Evolutionary conservation across 1,284 basidiomycete species (phyloP), one percentile per base, ranked within the genome.

Genomic region (Ustilago nuda): DNA sequence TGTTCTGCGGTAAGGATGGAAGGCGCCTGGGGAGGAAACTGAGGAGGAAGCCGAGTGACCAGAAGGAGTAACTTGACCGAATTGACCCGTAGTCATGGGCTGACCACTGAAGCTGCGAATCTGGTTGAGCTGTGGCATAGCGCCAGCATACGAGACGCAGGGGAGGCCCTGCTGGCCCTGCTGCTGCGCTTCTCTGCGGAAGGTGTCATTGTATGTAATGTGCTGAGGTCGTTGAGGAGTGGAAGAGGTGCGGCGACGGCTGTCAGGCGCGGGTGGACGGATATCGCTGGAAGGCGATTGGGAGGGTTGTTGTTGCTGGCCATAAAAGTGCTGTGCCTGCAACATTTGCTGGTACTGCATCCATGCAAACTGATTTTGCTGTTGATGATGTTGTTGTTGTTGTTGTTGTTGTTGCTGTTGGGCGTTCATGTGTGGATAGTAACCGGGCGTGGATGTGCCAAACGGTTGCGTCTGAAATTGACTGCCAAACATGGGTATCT

Each of bases 311-410:
- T 75, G 72, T 41, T 76, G 73, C 59, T 71, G 71, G 43, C 54
- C 55, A 59, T 76, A 74, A 9, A 66, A 75, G 1, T 78, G 79
- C 50, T 73, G 73, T 12, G 80, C 74, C 36, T 79, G 78, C 51
- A 82, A 54, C 79, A 81, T 81, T 54, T 82, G 79, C 63, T 82
- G 80, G 51, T 82, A 82, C 41, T 80, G 79, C 54, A 74, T 56
- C 80, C 80, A 82, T 36, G 80, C 76, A 54, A 75, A 75, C 12
- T 81, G 79, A 30, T 74, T 79, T 1, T 79, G 72, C 36, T 75
- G 72, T 17, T 66, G 64, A 4, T 75, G 72, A n/a, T 73, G 72
- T 6, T 66, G 72, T 23, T 73, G 72, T 6, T 66, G 64, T 12
- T 66, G 64, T 8, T 78, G 78, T 32, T 69, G 72, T 36, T 74